Evolutionary conservation across 768 basidiomycete species (phyloP).

Genomic region (Lactifluus subvellereus): DNA sequence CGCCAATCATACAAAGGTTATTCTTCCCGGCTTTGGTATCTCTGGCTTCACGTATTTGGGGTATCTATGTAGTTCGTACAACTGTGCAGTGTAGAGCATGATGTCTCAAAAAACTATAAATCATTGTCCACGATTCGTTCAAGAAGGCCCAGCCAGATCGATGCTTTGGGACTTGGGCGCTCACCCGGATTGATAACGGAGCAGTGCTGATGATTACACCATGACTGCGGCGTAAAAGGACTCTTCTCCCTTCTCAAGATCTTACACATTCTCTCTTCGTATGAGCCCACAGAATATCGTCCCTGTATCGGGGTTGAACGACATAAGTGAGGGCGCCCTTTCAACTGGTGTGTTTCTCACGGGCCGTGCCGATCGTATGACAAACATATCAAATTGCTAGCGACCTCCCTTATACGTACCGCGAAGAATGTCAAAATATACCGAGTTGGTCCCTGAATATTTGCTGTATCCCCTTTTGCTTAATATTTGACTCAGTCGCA

Average conservation of each 20-base stretch:
- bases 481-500: conserved; percentile 8
- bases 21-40: no score
- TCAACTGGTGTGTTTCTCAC: conserved; percentile 10
- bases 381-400: neutral
- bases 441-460: neutral
- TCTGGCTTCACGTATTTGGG: neutral
- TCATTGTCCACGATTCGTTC: neutral
- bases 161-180: neutral
- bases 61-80: neutral
- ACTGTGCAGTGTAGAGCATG: neutral
- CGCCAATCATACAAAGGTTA: no score
- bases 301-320: neutral
- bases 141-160: neutral
- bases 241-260: neutral
- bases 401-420: conserved; percentile 1
- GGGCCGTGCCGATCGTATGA: neutral
- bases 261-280: neutral
- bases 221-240: neutral
- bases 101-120: neutral
- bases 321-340: conserved; percentile 2
- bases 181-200: neutral
- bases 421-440: conserved; percentile 21
- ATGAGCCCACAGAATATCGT: conserved; percentile 13
- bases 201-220: neutral
- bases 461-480: neutral